Evolutionary conservation across 208 protist genomes (phyloP).

Genomic region (Kentomonas sorsogonicus): DNA sequence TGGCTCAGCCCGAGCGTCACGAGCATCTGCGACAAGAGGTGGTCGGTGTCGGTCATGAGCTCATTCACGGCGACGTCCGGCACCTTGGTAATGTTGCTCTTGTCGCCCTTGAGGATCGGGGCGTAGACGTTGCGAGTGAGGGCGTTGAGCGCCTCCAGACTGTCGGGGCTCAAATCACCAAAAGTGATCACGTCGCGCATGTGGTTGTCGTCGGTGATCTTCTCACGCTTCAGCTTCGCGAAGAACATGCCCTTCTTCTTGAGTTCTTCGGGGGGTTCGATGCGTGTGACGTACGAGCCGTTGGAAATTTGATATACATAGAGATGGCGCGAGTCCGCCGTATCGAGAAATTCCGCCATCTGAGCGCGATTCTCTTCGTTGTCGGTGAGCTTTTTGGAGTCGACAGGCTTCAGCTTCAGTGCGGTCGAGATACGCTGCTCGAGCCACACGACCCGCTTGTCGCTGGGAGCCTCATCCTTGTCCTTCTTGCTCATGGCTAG

Average conservation of each 20-base stretch:
- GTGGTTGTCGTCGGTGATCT: constrained; percentile 81
- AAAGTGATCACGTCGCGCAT: constrained; percentile 84
- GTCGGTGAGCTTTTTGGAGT: constrained; percentile 88
- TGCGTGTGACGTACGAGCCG: constrained; percentile 70
- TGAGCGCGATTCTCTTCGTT: constrained; percentile 89
- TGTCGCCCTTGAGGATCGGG: constrained; percentile 79
- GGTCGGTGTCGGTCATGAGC: constrained; percentile 89
- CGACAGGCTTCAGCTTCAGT: constrained; percentile 85
- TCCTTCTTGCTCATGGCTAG: constrained; percentile 72
- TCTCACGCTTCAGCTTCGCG: constrained; percentile 87
- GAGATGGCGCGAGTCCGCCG: constrained; percentile 81
- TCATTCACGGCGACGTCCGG: constrained; percentile 92
- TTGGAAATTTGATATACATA: constrained; percentile 86
- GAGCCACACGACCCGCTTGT: constrained; percentile 91
- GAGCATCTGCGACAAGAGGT: constrained; percentile 79
- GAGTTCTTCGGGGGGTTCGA: constrained; percentile 84
- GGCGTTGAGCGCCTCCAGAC: constrained; percentile 62
- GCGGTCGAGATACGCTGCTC: constrained; percentile 84
- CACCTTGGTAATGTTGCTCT: constrained; percentile 77
- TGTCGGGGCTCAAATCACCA: constrained; percentile 72
- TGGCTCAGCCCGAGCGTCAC: constrained; percentile 90
- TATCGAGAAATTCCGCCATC: constrained; percentile 90
- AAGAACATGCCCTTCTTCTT: constrained; percentile 92
- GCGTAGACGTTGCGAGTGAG: constrained; percentile 87
- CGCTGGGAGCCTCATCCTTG: constrained; percentile 85